These are phyloP conservation scores for Emericellopsis cladophorae DNA, from an alignment of 2,329 filamentous ascomycete species.

Conservation along the genomic window DNA sequence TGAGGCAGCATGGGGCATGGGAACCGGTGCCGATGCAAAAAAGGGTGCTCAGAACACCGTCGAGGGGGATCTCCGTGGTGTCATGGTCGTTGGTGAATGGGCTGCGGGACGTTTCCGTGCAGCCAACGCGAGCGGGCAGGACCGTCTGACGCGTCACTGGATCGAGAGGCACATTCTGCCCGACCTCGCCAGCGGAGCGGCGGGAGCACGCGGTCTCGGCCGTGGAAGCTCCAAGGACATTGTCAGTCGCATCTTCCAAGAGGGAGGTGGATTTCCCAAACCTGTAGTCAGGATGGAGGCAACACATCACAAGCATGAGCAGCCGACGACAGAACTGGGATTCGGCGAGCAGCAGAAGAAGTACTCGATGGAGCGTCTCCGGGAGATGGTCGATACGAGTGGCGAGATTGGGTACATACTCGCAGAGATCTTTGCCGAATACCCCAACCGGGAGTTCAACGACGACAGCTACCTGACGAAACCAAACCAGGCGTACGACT, in stretches of 20 bases:
- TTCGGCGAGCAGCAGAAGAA: constrained; percentile 64
- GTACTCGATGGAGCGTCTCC: constrained; percentile 56
- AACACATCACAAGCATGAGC: constrained; percentile 35
- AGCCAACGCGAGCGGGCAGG: constrained; percentile 22
- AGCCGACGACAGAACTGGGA: constrained; percentile 48
- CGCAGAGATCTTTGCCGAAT: constrained; percentile 74
- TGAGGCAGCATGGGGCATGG: constrained; percentile 73
- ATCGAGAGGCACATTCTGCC: constrained; percentile 59
- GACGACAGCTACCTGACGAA: constrained; percentile 88
- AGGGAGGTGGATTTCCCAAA: constrained; percentile 66
- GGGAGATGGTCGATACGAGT: constrained; percentile 66
- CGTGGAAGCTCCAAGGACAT: constrained; percentile 63
- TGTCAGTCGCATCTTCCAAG: constrained; percentile 64
- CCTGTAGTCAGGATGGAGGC: constrained; percentile 25
- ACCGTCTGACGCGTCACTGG: constrained; percentile 59
- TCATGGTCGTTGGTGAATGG: constrained; percentile 84
- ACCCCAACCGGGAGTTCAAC: constrained; percentile 79
- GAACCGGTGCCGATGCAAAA: constrained; percentile 55
- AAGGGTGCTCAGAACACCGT: constrained; percentile 56
- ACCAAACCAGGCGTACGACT: constrained; percentile 78
- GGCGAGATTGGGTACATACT: constrained; percentile 70
- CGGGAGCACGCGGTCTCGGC: constrained; percentile 58
- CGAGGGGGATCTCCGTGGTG: constrained; percentile 63
- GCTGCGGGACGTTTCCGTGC: constrained; percentile 59
- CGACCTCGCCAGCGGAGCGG: constrained; percentile 57